These are phyloP conservation scores for Lipomyces kockii DNA, from an alignment of 805 yeast species.

Conservation along the genomic window DNA sequence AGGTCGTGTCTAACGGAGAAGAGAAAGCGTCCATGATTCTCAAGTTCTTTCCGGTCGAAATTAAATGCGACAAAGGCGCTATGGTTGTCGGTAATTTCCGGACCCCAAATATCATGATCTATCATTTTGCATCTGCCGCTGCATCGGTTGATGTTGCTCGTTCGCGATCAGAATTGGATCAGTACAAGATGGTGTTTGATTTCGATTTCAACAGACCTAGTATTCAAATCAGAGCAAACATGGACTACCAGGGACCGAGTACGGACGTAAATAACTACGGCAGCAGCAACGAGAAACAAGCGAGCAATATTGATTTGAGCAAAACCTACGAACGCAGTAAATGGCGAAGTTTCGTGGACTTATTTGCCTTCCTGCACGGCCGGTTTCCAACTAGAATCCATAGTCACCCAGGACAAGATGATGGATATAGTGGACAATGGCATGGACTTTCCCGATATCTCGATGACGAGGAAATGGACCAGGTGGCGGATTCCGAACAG, in stretches of 20 bases:
- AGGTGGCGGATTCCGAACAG: constrained; percentile 43
- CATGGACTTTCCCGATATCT: constrained; percentile 75
- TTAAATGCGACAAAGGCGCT: constrained; percentile 68
- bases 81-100: constrained; percentile 77
- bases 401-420: neutral
- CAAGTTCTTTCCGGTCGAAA: constrained; percentile 61
- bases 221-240: constrained; percentile 69
- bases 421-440: constrained; percentile 55
- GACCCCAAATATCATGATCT: constrained; percentile 73
- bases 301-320: constrained; percentile 2
- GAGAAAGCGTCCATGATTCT: constrained; percentile 34
- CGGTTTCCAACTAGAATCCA: constrained; percentile 3
- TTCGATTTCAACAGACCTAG: constrained; percentile 58
- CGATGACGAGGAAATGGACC: constrained; percentile 48
- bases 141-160: constrained; percentile 65
- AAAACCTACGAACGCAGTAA: constrained; percentile 5
- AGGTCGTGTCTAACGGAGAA: neutral
- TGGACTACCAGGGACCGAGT: constrained; percentile 56
- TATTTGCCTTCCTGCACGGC: constrained; percentile 16
- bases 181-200: constrained; percentile 54
- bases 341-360: constrained; percentile 29
- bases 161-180: constrained; percentile 53
- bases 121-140: constrained; percentile 58
- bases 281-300: neutral
- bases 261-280: neutral